These are phyloP conservation scores for Pachysandra terminalis DNA, from an alignment of 164 flowering plant genomes.

Conservation along the genomic window DNA sequence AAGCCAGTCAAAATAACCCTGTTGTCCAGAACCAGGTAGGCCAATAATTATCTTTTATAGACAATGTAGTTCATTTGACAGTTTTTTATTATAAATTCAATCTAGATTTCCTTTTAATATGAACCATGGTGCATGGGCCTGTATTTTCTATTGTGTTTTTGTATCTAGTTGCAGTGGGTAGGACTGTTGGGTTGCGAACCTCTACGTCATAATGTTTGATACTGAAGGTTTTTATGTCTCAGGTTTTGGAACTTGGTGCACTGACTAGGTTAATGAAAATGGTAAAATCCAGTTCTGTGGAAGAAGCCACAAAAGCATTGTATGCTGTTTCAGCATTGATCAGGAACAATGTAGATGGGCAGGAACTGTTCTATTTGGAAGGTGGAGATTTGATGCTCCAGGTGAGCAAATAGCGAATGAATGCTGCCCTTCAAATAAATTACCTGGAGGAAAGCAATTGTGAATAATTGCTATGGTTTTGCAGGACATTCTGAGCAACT, in stretches of 20 bases:
- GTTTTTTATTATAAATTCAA: neutral
- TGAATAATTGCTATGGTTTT: slow-evolving; percentile 10
- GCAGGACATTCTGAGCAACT: slow-evolving; percentile 73
- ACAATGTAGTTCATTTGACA: too few species aligned
- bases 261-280: slow-evolving; percentile 61
- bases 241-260: slow-evolving; percentile 74
- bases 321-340: slow-evolving; percentile 87
- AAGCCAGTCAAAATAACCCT: slow-evolving; percentile 88
- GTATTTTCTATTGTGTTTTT: neutral
- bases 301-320: slow-evolving; percentile 82
- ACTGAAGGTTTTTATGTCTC: slow-evolving; percentile 10
- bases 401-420: slow-evolving; percentile 36
- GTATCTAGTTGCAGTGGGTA: neutral
- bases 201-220: neutral
- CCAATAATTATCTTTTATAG: neutral
- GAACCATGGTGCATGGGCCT: neutral
- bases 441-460: neutral
- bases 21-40: slow-evolving; percentile 77
- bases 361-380: slow-evolving; percentile 58
- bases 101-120: neutral
- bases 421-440: neutral
- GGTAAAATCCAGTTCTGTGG: slow-evolving; percentile 58
- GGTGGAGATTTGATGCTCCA: slow-evolving; percentile 71
- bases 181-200: neutral
- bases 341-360: slow-evolving; percentile 67